These are phyloP conservation scores for Jatropha podagrica DNA, from an alignment of 441 rosid genomes.

Conservation along the genomic window DNA sequence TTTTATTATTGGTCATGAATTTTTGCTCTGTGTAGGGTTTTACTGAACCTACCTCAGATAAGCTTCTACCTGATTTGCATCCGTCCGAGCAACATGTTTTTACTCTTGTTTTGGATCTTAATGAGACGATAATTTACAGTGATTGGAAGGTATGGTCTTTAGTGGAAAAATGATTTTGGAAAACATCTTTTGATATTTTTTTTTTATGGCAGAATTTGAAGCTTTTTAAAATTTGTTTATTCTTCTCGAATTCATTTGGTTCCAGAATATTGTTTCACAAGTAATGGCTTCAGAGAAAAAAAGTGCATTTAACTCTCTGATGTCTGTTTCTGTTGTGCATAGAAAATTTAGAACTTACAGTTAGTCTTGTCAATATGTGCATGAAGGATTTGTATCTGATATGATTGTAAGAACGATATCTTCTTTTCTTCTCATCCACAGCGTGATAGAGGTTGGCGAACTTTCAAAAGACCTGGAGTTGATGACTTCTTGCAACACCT, in stretches of 20 bases:
- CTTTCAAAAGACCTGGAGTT: conserved; percentile 96
- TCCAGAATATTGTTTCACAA: not conserved
- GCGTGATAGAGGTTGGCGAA: conserved; percentile 99
- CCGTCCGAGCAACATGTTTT: conserved; percentile 80
- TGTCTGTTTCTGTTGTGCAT: not conserved
- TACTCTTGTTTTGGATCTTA: conserved; percentile 94
- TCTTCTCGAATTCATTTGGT: not conserved
- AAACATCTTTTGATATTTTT: not conserved
- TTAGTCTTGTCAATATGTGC: not conserved
- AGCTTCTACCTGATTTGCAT: conserved; percentile 95
- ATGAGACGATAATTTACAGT: conserved; percentile 85
- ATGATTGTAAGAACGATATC: not conserved
- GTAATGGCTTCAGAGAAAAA: not conserved
- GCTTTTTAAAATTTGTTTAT: not conserved
- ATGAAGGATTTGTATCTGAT: conserved; percentile 11
- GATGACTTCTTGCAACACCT: conserved; percentile 94
- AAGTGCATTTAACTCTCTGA: not conserved
- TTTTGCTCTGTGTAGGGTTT: conserved; percentile 48
- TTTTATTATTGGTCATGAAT: not conserved
- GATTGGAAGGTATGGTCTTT: conserved; percentile 78
- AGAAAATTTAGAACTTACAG: not conserved
- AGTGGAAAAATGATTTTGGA: not conserved
- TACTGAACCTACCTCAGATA: conserved; percentile 91
- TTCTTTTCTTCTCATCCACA: conserved; percentile 25
- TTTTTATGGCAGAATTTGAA: conserved; percentile 3